A percentile compares a stretch with the other conserved stretches of the same genome.
Conservation (phyloP, 345 rosid genomes). For the Draba incana region DNA sequence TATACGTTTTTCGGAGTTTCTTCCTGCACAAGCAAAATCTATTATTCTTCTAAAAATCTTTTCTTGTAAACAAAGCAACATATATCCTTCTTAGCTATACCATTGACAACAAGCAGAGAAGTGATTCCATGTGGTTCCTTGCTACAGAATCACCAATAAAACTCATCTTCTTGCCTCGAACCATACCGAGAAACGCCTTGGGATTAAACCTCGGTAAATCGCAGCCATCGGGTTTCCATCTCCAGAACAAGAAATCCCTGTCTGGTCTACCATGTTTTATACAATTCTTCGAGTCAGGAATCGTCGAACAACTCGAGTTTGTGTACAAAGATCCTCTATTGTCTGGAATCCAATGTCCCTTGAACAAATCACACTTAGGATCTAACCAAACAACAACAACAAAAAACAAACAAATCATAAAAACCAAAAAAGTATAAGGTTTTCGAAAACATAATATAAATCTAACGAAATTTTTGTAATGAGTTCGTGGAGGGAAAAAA, state of each 20-base stretch:
- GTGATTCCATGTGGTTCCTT: constrained; percentile 86
- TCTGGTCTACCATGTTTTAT: constrained; percentile 71
- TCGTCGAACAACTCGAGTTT: constrained; percentile 66
- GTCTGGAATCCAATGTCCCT: constrained; percentile 77
- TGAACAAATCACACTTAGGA: constrained; percentile 57
- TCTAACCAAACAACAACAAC: constrained; percentile 34
- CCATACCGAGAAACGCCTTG: constrained; percentile 50
- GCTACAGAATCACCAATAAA: constrained; percentile 92
- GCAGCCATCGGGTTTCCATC: constrained; percentile 85
- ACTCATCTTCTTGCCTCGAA: constrained; percentile 72
- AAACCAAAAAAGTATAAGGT: constrained; percentile 3
- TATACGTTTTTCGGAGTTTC: constrained; percentile 59
- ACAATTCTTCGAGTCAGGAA: constrained; percentile 76
- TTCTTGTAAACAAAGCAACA: constrained; percentile 34
- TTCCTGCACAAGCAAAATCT: constrained; percentile 48
- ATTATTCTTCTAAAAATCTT: background rate
- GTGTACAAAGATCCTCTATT: constrained; percentile 53
- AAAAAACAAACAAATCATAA: constrained; percentile 1
- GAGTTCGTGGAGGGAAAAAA: background rate
- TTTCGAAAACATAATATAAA: background rate
- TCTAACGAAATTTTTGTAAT: background rate
- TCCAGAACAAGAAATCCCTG: constrained; percentile 74
- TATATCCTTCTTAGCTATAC: constrained; percentile 28
- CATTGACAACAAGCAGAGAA: constrained; percentile 79
- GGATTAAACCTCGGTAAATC: constrained; percentile 70